These are phyloP conservation scores for Aspergillus biplanus DNA, from an alignment of 495 filamentous ascomycete species.

Conservation along the genomic window DNA sequence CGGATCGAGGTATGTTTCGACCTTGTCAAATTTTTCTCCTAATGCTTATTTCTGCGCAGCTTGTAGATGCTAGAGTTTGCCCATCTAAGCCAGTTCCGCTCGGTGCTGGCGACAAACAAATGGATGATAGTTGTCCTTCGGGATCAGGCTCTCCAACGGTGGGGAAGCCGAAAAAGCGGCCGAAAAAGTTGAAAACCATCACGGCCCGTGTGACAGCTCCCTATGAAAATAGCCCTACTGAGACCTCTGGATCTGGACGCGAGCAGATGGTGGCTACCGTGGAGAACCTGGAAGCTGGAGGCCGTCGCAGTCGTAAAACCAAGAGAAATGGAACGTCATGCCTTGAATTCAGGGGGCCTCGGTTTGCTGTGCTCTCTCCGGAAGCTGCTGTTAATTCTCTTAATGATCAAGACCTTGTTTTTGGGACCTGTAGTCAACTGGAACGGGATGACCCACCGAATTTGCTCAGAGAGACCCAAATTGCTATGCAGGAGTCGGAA, in stretches of 20 bases:
- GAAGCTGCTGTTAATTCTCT: conserved; percentile 67
- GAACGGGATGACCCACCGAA: conserved; percentile 74
- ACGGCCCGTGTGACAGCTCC: conserved; percentile 81
- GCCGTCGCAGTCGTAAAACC: conserved; percentile 20
- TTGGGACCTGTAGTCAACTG: conserved; percentile 92
- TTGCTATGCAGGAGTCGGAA: conserved; percentile 68
- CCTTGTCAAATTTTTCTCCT: neutral
- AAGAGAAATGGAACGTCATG: conserved; percentile 33
- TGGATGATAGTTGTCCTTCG: conserved; percentile 14
- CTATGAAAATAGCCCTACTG: conserved; percentile 48
- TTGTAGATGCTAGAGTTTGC: conserved; percentile 35
- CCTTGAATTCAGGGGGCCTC: conserved; percentile 37
- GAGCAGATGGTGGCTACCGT: conserved; percentile 31
- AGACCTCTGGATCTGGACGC: conserved; percentile 16
- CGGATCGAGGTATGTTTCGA: conserved; percentile 42
- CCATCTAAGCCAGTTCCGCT: conserved; percentile 19
- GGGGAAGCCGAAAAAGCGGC: conserved; percentile 58
- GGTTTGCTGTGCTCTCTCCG: conserved; percentile 69
- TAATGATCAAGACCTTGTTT: conserved; percentile 80
- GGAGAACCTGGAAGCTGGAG: conserved; percentile 15
- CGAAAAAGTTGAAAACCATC: conserved; percentile 80
- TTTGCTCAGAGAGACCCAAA: conserved; percentile 67
- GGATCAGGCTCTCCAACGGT: conserved; percentile 21
- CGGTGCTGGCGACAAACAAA: conserved; percentile 17
- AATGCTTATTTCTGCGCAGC: conserved; percentile 21